These are phyloP conservation scores for Coemansia sp. DNA, from an alignment of 192 early-diverging fungal genomes.

Conservation along the genomic window DNA sequence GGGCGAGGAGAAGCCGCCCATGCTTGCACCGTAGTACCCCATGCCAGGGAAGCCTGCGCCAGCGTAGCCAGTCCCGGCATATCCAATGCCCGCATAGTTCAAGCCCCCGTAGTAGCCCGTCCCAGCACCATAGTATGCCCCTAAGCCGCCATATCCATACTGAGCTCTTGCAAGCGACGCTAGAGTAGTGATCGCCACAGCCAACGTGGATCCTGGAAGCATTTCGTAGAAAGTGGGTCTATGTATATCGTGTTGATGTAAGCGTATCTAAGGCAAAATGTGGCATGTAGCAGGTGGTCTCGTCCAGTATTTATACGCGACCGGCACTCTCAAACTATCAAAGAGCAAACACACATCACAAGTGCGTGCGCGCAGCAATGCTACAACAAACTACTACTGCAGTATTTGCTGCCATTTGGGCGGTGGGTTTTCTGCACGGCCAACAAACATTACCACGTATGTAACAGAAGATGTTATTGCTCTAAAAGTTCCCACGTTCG, in stretches of 20 bases:
- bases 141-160: background rate
- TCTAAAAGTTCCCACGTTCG: background rate
- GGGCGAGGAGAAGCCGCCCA: background rate
- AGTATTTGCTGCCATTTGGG: background rate
- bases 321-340: background rate
- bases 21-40: background rate
- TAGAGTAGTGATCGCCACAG: background rate
- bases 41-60: background rate
- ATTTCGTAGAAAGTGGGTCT: background rate
- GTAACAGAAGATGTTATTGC: background rate
- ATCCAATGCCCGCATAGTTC: background rate
- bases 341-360: background rate
- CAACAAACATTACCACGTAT: background rate
- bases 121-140: background rate
- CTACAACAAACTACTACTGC: background rate
- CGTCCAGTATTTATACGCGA: background rate
- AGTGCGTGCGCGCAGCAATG: background rate
- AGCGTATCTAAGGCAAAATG: background rate
- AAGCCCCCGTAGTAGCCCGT: background rate
- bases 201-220: background rate
- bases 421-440: background rate
- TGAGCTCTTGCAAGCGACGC: background rate
- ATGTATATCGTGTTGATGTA: background rate
- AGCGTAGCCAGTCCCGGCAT: constrained; percentile 1
- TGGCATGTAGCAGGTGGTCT: background rate